These are phyloP conservation scores for Punica granatum DNA, from an alignment of 345 rosid species.

Conservation along the genomic window DNA sequence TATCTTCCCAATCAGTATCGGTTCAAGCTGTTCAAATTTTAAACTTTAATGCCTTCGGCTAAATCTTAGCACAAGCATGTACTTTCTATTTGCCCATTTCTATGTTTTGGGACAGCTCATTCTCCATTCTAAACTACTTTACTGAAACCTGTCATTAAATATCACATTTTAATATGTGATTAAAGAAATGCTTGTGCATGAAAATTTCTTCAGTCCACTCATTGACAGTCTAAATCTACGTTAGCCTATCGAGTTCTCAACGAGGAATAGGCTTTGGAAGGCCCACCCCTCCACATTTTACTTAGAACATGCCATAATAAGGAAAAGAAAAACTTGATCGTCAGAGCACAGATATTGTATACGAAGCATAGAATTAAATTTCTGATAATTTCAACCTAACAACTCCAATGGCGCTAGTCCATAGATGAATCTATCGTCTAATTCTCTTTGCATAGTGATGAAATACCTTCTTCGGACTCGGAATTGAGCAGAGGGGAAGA, in stretches of 20 bases:
- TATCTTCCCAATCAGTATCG: background rate
- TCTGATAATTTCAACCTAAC: background rate
- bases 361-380: background rate
- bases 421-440: background rate
- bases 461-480: slow-evolving; percentile 77
- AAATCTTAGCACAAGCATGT: background rate
- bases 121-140: background rate
- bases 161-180: background rate
- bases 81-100: background rate
- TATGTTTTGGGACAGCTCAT: background rate
- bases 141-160: background rate
- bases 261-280: background rate
- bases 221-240: background rate
- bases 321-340: background rate
- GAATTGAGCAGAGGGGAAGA: slow-evolving; percentile 86
- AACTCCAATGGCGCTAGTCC: background rate
- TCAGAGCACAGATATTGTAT: background rate
- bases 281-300: background rate
- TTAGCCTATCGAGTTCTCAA: background rate
- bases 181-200: background rate
- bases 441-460: background rate
- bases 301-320: background rate
- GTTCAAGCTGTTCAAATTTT: too few relatives aligned
- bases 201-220: background rate
- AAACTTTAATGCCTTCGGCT: background rate